Base-by-base conservation (phyloP, 768 basidiomycete genomes). In the Paxillus involutus region DNA sequence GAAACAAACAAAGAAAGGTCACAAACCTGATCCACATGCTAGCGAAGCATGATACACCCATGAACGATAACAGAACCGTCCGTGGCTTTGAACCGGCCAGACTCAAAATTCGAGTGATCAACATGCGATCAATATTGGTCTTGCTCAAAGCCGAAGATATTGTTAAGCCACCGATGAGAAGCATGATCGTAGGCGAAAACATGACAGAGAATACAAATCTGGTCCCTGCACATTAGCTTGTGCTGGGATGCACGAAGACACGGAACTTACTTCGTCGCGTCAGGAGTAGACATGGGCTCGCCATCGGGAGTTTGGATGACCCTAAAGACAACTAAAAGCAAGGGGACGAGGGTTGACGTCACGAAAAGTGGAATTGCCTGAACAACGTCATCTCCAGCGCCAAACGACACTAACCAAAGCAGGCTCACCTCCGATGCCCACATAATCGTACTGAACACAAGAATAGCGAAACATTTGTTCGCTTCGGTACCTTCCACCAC, bases 101-200 rank as follows among this genome's bases (percentile, higher is more conserved):
- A 64, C 86, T 88, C 49, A 99, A 80, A 40, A 98, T 85, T 29
- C 90, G 83, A 4, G 94, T 95, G 57, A 98, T 94, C 45, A 98
- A 69, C 52, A 98, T 83, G 21, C 88, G 83, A 73, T 98, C 97
- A 56, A 98, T 93, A 58, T 89, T 89, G 6, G 95, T 95, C 76
- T 98, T 98, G 74, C 89, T 91, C 21, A 99, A 75, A 0, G 95
- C 97, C 10, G 95, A 94, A 0, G 97, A 94, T 58, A 98, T 96
- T 9, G 96, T 98, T 78, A 98, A 96, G 30, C 97, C 96, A 10
- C 94, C 94, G 59, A 96, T 92, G 47, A 98, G 86, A 35, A 99
- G 89, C 92, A 98, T 96, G 71, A 99, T 97, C 0, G 95, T 99
- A 0, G 94, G 92, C 0, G 91, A 91, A 73, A 99, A 98, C 94